Base-by-base conservation (phyloP, 2,329 filamentous ascomycete genomes). In the Penicillium sumatraense region DNA sequence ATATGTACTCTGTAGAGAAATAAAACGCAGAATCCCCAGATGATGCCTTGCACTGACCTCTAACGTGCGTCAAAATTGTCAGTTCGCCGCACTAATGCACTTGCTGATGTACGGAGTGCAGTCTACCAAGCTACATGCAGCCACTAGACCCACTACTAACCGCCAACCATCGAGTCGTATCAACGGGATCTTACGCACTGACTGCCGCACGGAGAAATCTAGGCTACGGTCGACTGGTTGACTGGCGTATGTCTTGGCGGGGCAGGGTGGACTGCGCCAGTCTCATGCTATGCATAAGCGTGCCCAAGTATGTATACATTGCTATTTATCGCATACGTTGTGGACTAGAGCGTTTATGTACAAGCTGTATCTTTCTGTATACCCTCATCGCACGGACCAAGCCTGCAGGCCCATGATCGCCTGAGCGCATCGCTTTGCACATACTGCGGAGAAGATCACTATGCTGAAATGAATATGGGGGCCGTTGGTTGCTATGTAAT, bases 51-150 rank as follows among this genome's bases (percentile, higher is more conserved):
- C 55, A 58, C 54, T 59, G 58, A 55, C 59, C 59, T 53, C 58
- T 26, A 44, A 33, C 42, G 53, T 59, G 49, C 56, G 61, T 46
- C 49, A 58, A 33, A 51, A 62, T 57, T 60, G 60, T 64, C 58
- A 60, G 44, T 62, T 63, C 60, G 58, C 60, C 58, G 63, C 60
- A 61, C 61, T 62, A 64, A 60, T 56, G 61, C 51, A 59, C 11
- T 18, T 49, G 18, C 56, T 54, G 45, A 58, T 62, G 60, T 51
- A 62, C 47, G 55, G 49, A 51, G 57, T 53, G 50, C 57, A 62
- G 53, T 23, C 48, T 33, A 54, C 46, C 49, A 60, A 49, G 44
- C 58, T 49, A 52, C 53, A 26, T 46, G 48, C 24, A 53, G 53
- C 52, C 38, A 46, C 45, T 5, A 7, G 54, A 54, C 54, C 63